phyloP scores from a whole-genome alignment of 345 rosid genomes.

The Eucalyptus marginata region DNA sequence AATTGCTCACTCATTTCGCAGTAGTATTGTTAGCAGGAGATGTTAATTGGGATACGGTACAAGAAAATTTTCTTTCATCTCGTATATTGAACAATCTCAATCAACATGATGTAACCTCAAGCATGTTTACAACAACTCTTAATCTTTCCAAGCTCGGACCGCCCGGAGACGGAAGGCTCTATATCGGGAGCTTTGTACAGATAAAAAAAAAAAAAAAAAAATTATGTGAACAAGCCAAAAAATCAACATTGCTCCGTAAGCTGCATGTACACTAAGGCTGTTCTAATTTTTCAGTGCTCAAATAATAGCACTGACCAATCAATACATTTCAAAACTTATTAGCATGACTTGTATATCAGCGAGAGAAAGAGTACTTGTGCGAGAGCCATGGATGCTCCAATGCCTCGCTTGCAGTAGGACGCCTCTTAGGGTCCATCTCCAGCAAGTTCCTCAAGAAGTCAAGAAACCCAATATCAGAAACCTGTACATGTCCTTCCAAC shows the following conservation, averaged over 20 bases:
- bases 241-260: not conserved
- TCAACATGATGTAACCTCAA: not conserved
- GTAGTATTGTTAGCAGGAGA: not conserved
- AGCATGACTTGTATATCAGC: not conserved
- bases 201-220: not conserved
- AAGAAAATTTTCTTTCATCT: not conserved
- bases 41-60: not conserved
- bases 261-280: not conserved
- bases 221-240: not conserved
- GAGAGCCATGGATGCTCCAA: constrained; percentile 87
- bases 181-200: not conserved
- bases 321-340: not conserved
- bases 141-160: not conserved
- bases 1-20: not conserved
- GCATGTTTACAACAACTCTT: not conserved
- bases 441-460: constrained; percentile 65
- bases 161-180: not conserved
- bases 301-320: not conserved
- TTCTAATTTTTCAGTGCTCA: not conserved
- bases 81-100: not conserved
- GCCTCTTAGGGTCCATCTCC: constrained; percentile 62
- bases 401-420: constrained; percentile 80
- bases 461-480: constrained; percentile 37
- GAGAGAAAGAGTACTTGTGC: not conserved
- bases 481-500: constrained; percentile 50